phyloP scores from a whole-genome alignment of 129 eudicot species.

The Helianthus tuberosus region DNA sequence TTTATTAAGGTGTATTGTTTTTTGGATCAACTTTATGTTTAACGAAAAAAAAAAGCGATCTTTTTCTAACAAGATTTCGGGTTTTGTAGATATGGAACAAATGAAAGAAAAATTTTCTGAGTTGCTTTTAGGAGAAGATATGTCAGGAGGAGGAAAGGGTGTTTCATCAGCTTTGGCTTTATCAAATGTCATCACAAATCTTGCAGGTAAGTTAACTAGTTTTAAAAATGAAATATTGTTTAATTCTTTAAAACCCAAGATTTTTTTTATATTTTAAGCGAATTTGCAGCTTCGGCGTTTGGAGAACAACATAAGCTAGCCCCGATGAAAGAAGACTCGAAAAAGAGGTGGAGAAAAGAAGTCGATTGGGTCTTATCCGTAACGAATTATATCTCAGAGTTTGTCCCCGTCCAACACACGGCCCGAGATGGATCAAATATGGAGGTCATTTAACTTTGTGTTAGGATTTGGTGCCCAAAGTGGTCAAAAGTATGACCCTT shows the following conservation, averaged over 20 bases:
- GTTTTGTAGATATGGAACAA: slow-evolving; percentile 58
- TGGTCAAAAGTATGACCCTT: not conserved
- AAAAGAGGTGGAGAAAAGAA: slow-evolving; percentile 87
- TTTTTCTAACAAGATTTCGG: not conserved
- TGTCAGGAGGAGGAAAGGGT: slow-evolving; percentile 94
- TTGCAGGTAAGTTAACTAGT: slow-evolving; percentile 57
- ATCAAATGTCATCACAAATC: slow-evolving; percentile 88
- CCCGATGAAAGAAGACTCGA: slow-evolving; percentile 72
- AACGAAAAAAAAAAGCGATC: not conserved
- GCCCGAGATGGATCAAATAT: slow-evolving; percentile 68
- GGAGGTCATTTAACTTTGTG: slow-evolving; percentile 57
- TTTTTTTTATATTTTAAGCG: not conserved
- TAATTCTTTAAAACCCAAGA: not conserved
- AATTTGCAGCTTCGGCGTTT: slow-evolving; percentile 78
- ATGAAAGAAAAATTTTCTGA: slow-evolving; percentile 84
- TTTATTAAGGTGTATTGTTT: no score
- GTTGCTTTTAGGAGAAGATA: slow-evolving; percentile 86
- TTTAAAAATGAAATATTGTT: not conserved
- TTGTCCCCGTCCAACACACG: slow-evolving; percentile 70
- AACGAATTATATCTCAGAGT: slow-evolving; percentile 78
- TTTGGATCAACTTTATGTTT: not conserved
- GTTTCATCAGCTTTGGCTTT: slow-evolving; percentile 89
- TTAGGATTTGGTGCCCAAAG: slow-evolving; percentile 20
- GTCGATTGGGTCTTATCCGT: slow-evolving; percentile 81
- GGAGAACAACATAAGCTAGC: slow-evolving; percentile 78